Percentiles rank a stretch among this genome's conserved stretches.
phyloP scores from a whole-genome alignment of 2,329 filamentous ascomycete species.

The Microcyclosporella mali region DNA sequence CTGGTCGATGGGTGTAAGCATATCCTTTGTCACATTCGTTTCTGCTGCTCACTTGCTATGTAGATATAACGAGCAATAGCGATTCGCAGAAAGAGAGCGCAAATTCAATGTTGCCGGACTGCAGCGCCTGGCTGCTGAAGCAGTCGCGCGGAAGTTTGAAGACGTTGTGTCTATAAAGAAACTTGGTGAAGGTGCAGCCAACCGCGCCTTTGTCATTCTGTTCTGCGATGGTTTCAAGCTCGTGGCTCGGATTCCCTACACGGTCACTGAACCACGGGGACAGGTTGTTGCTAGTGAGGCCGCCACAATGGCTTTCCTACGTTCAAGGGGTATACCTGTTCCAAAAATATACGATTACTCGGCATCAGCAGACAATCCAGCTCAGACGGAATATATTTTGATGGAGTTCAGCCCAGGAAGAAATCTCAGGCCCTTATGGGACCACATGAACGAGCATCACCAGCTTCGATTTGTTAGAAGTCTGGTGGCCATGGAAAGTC shows the following conservation, averaged over 20 bases:
- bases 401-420: conserved; percentile 18
- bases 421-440: conserved; percentile 17
- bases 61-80: conserved; percentile 16
- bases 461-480: conserved; percentile 22
- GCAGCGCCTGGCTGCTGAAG: conserved; percentile 25
- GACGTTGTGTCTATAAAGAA: conserved; percentile 21
- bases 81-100: conserved; percentile 9
- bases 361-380: conserved; percentile 18
- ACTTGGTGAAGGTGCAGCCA: conserved; percentile 20
- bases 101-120: conserved; percentile 17
- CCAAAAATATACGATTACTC: conserved; percentile 21
- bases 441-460: conserved; percentile 17
- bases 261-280: conserved; percentile 7
- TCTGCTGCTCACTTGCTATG: neutral
- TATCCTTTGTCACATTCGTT: neutral
- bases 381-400: conserved; percentile 24
- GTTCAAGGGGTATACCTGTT: conserved; percentile 17
- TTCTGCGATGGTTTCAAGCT: conserved; percentile 17
- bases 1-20: conserved; percentile 19
- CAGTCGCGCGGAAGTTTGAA: conserved; percentile 20
- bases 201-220: conserved; percentile 15
- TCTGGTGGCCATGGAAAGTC: conserved; percentile 28
- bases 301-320: conserved; percentile 22
- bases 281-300: conserved; percentile 22
- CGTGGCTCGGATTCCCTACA: conserved; percentile 23